phyloP scores from a whole-genome alignment of 139 green algal genomes.

The Chlamydomonas sphaeroides region DNA sequence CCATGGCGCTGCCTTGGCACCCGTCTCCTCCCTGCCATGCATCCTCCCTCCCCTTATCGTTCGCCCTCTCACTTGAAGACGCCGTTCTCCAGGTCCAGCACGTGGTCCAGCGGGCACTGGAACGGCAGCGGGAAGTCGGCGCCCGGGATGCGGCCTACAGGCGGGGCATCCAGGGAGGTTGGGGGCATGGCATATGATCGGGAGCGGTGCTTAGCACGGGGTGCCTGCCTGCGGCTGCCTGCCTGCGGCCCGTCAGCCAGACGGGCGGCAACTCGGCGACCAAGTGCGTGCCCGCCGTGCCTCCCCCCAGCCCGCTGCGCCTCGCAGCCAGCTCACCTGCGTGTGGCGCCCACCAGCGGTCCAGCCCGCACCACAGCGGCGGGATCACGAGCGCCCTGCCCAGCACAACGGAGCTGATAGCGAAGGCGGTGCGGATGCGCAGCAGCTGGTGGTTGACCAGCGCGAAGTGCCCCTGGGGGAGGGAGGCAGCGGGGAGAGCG shows the following conservation, averaged over 20 bases:
- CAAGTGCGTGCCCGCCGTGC: too few species aligned
- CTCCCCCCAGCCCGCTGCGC: too few species aligned
- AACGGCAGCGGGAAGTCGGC: slow-evolving; percentile 83
- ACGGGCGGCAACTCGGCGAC: too few species aligned
- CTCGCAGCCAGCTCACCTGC: slow-evolving; percentile 49
- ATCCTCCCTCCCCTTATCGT: too few species aligned
- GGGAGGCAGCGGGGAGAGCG: background rate
- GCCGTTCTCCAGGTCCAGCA: slow-evolving; percentile 86
- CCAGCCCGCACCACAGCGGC: slow-evolving; percentile 81
- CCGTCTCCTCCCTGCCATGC: too few species aligned
- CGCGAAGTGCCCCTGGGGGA: slow-evolving; percentile 74
- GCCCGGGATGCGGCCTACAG: slow-evolving; percentile 77
- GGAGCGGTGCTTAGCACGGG: too few species aligned
- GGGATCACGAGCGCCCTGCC: slow-evolving; percentile 83
- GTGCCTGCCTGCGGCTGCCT: too few species aligned
- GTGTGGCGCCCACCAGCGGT: slow-evolving; percentile 90
- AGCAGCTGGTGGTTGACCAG: slow-evolving; percentile 86
- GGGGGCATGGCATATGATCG: too few species aligned
- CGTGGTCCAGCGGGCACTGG: slow-evolving; percentile 88
- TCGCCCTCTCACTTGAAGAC: background rate
- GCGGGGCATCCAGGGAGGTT: background rate
- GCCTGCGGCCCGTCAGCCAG: too few species aligned
- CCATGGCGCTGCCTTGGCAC: too few species aligned
- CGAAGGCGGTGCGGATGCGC: slow-evolving; percentile 60
- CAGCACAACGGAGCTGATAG: slow-evolving; percentile 63